Base-by-base conservation (phyloP, 2,329 filamentous ascomycete genomes). In the Aplosporella prunicola region DNA sequence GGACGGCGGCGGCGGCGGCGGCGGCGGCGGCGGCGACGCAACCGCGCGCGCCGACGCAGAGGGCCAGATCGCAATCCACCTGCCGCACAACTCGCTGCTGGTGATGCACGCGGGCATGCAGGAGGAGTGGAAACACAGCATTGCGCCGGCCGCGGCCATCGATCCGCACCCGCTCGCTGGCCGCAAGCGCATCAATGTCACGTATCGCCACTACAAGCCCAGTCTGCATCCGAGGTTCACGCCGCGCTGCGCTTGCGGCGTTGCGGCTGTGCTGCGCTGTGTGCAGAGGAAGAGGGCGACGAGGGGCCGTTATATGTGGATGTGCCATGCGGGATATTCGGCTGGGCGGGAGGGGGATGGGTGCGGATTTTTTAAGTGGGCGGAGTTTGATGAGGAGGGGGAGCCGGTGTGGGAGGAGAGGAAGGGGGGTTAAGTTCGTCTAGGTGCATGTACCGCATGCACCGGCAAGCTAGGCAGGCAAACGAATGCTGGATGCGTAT, bases 41-140 rank as follows among this genome's bases (percentile, higher is more conserved):
- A 51, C 54, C 20, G 45, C 26, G 42, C 52, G 53, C 9, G 65
- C 72, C 2, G 80, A 91, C 45, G 69, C 72, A 0, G 76, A 83
- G 51, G 89, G 88, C 4, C 88, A 94, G 55, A 89, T 96, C 41
- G 78, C 86, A 1, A 91, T 96, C 28, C 86, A 95, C 49, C 75
- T 96, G 0, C 89, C 89, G 0, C 91, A 96, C 59, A 96, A 96
- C 57, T 93, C 85, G 1, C 71, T 96, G 0, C 70, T 98, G 0
- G 70, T 96, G 8, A 96, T 98, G 91, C 88, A 96, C 52, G 88
- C 89, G 1, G 86, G 93, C 55, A 96, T 94, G 85, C 89, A 96
- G 54, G 89, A 96, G 54, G 80, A 83, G 53, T 96, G 87, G 87
- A 96, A 95, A 58, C 91, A 98, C 58, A 74, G 76, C 47, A 82